phyloP scores from a whole-genome alignment of 1,284 basidiomycete species.

The Papiliotrema fonsecae region DNA sequence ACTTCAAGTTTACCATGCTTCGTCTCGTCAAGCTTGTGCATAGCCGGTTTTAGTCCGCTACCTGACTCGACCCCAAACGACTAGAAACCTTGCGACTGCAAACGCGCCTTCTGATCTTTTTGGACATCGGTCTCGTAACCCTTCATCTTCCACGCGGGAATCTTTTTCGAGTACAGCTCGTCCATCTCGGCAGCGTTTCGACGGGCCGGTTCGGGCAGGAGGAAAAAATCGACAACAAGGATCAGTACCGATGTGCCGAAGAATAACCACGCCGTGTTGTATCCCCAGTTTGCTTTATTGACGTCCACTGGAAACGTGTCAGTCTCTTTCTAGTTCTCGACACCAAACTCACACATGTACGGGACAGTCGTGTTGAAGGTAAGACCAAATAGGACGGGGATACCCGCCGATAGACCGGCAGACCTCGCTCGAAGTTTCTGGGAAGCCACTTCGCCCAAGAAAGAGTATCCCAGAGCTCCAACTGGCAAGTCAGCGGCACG shows the following conservation, averaged over 20 bases:
- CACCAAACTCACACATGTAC: conserved; percentile 5
- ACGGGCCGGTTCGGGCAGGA: neutral
- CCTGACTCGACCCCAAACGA: too few relatives aligned
- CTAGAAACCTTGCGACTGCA: too few relatives aligned
- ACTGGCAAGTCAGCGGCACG: neutral
- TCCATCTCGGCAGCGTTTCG: conserved; percentile 26
- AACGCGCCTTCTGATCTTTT: neutral
- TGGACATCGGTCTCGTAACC: conserved; percentile 21
- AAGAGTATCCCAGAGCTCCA: conserved; percentile 5
- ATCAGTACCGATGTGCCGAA: neutral
- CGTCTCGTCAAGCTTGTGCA: too few relatives aligned
- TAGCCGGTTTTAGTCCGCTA: too few relatives aligned
- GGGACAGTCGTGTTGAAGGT: conserved; percentile 7
- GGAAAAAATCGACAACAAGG: neutral
- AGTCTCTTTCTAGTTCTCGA: neutral
- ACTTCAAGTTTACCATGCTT: too few relatives aligned
- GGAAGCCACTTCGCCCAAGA: conserved; percentile 6
- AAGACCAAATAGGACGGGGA: conserved; percentile 5
- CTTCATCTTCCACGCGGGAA: conserved; percentile 20
- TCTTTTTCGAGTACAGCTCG: conserved; percentile 25
- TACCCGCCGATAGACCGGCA: conserved; percentile 3
- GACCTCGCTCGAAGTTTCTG: conserved; percentile 8
- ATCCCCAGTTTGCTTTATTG: conserved; percentile 20
- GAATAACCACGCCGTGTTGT: conserved; percentile 15
- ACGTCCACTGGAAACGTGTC: conserved; percentile 16